Conservation (phyloP, 176 grass and related monocot genomes). For the Puccinellia tenuiflora region DNA sequence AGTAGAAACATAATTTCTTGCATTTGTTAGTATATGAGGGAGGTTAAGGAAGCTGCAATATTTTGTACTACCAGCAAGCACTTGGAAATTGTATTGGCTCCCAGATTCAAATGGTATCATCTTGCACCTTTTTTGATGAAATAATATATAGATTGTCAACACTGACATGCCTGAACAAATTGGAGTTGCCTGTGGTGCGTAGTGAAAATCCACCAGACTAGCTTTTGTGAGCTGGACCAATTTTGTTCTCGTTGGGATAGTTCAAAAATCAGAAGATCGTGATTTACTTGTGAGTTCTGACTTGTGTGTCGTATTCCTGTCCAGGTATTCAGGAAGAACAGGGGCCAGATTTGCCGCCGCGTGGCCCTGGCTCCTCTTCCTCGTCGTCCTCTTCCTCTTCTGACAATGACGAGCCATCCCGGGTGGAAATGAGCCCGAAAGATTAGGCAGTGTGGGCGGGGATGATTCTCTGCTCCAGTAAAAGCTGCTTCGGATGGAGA, state of each 20-base stretch:
- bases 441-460: background rate
- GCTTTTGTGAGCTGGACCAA: background rate
- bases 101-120: background rate
- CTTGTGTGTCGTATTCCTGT: background rate
- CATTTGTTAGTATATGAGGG: background rate
- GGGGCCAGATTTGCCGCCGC: slow-evolving; percentile 32
- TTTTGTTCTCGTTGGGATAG: background rate
- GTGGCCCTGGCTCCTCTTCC: slow-evolving; percentile 23
- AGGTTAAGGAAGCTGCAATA: background rate
- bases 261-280: background rate
- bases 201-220: background rate
- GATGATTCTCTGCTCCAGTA: background rate
- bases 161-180: slow-evolving; percentile 1
- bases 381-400: slow-evolving; percentile 9
- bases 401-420: background rate
- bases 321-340: slow-evolving; percentile 39
- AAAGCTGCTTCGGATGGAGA: slow-evolving; percentile 10
- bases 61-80: background rate
- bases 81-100: background rate
- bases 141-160: background rate
- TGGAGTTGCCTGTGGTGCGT: background rate
- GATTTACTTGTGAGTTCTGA: background rate
- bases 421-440: slow-evolving; percentile 25
- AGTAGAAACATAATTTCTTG: slow-evolving; percentile 1
- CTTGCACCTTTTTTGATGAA: background rate